Evolutionary conservation across 2,329 filamentous ascomycete species (phyloP).

Genomic region (Ophiostoma sp.): DNA sequence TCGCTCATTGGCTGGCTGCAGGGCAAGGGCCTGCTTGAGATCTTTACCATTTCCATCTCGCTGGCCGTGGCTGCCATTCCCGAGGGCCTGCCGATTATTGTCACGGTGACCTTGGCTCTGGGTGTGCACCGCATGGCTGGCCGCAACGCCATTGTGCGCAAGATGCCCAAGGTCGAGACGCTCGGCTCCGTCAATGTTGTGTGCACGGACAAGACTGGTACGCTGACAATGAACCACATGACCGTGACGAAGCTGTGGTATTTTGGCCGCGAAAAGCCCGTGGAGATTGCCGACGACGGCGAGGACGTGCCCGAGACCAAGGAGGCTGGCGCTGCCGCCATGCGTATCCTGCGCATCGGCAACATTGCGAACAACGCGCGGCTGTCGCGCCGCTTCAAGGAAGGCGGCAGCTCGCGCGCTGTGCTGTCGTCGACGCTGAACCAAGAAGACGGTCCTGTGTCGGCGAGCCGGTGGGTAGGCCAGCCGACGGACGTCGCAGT

Average conservation of each 20-base stretch:
- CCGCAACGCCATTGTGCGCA: slow-evolving; percentile 88
- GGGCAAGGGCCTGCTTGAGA: slow-evolving; percentile 82
- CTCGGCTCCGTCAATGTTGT: slow-evolving; percentile 99
- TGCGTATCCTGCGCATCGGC: slow-evolving; percentile 79
- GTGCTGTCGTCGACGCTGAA: slow-evolving; percentile 80
- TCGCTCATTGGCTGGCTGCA: slow-evolving; percentile 85
- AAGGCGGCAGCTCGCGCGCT: slow-evolving; percentile 65
- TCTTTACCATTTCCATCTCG: slow-evolving; percentile 96
- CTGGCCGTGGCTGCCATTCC: slow-evolving; percentile 94
- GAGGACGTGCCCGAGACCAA: slow-evolving; percentile 41
- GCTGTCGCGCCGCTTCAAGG: slow-evolving; percentile 65
- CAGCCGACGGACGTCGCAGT: slow-evolving; percentile 98
- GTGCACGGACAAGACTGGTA: slow-evolving; percentile 96
- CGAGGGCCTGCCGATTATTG: slow-evolving; percentile 94
- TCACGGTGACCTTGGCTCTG: slow-evolving; percentile 90
- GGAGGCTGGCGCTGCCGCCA: slow-evolving; percentile 67
- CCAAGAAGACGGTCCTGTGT: slow-evolving; percentile 49
- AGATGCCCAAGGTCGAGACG: slow-evolving; percentile 94
- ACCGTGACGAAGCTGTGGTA: slow-evolving; percentile 96
- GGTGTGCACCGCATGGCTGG: slow-evolving; percentile 96
- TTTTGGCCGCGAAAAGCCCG: slow-evolving; percentile 59
- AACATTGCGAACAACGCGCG: slow-evolving; percentile 96
- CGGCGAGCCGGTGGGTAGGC: slow-evolving; percentile 86
- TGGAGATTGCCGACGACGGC: slow-evolving; percentile 50
- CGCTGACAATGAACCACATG: slow-evolving; percentile 97